Conservation (phyloP, 2,329 filamentous ascomycete genomes). For the Kalmusia sp. region DNA sequence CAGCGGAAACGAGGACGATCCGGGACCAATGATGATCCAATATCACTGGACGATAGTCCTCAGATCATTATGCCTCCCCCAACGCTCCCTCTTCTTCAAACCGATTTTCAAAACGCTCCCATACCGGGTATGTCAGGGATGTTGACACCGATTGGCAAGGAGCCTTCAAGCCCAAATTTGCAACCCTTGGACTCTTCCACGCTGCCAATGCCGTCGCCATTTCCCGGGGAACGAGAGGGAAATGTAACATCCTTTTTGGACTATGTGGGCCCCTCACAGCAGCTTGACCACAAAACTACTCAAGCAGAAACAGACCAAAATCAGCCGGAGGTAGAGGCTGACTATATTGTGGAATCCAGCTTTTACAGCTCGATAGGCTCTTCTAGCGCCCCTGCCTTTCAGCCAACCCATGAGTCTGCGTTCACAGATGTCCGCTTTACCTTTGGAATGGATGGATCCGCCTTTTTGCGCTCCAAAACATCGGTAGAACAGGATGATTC, state of each 20-base stretch:
- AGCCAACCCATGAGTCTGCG: conserved; percentile 42
- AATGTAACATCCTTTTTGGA: conserved; percentile 38
- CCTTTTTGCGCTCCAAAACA: conserved; percentile 25
- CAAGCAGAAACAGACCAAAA: conserved; percentile 10
- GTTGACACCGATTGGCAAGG: conserved; percentile 39
- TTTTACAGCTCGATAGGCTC: conserved; percentile 44
- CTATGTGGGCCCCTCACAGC: conserved; percentile 12
- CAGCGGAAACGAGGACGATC: conserved; percentile 7
- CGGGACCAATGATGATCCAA: conserved; percentile 5
- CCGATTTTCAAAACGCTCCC: conserved; percentile 22
- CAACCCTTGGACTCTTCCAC: conserved; percentile 43
- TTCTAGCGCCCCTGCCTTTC: conserved; percentile 25
- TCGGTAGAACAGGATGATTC: not conserved
- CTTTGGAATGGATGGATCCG: conserved; percentile 42
- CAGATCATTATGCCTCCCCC: conserved; percentile 43
- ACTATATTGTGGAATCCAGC: conserved; percentile 38
- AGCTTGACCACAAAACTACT: not conserved
- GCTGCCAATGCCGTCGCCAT: conserved; percentile 47
- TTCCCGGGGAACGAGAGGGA: conserved; percentile 38
- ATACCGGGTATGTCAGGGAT: conserved; percentile 20
- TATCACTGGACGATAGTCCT: conserved; percentile 10
- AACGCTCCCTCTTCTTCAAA: conserved; percentile 29
- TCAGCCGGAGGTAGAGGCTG: conserved; percentile 24
- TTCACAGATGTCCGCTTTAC: conserved; percentile 46
- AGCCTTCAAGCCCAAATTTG: conserved; percentile 43